Evolutionary conservation across 75 land plant species (phyloP).

Genomic region (Cunninghamia lanceolata): DNA sequence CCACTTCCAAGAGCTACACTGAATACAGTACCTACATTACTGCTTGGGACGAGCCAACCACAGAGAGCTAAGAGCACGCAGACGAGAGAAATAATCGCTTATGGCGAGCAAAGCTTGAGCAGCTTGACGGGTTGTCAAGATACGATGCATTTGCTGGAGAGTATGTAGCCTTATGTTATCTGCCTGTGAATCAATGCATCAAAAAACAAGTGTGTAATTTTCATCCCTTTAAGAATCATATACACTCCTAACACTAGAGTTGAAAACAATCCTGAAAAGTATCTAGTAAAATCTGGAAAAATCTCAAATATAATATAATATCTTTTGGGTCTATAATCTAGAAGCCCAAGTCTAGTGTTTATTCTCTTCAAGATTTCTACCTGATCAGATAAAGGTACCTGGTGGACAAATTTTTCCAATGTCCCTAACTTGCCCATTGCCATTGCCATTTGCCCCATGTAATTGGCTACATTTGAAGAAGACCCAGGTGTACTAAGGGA

Average conservation of each 20-base stretch:
- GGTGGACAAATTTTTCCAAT: conserved; percentile 49
- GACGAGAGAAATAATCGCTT: conserved; percentile 53
- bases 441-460: conserved; percentile 73
- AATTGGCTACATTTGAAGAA: conserved; percentile 58
- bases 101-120: conserved; percentile 65
- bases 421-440: conserved; percentile 60
- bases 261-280: background rate
- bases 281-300: background rate
- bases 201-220: background rate
- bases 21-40: conserved; percentile 9
- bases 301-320: background rate
- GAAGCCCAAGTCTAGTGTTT: background rate
- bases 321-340: background rate
- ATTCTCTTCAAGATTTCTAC: background rate
- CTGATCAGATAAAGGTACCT: conserved; percentile 25
- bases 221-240: conserved; percentile 4
- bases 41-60: conserved; percentile 67
- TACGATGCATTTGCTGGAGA: conserved; percentile 63
- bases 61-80: conserved; percentile 59
- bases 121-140: conserved; percentile 60
- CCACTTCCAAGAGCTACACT: background rate
- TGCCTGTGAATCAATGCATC: conserved; percentile 33
- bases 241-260: background rate
- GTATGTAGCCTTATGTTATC: conserved; percentile 61
- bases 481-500: too few relatives aligned